Percentiles rank a stretch among this genome's conserved stretches.
These are phyloP conservation scores for Raffaelea ambrosiae DNA, from an alignment of 2,329 filamentous ascomycete species.

Conservation along the genomic window DNA sequence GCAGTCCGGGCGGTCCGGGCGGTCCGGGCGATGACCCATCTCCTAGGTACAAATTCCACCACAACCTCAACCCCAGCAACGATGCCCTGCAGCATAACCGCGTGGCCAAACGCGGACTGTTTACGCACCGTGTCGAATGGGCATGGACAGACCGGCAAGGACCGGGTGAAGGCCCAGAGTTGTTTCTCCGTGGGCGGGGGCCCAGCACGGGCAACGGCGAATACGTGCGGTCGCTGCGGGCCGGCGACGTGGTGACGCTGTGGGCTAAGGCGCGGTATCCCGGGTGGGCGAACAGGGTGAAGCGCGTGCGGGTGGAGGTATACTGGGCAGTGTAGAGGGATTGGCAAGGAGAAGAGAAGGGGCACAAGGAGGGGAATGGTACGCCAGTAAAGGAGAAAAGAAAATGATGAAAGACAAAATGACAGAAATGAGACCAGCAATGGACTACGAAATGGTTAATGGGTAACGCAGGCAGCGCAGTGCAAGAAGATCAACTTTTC, in stretches of 20 bases:
- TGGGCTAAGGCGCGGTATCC: constrained; percentile 52
- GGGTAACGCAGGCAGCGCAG: no score
- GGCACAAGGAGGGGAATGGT: background rate
- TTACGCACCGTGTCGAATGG: constrained; percentile 45
- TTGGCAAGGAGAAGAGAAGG: no score
- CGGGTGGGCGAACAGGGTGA: constrained; percentile 44
- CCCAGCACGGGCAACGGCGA: constrained; percentile 40
- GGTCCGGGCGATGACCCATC: no score
- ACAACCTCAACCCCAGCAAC: constrained; percentile 25
- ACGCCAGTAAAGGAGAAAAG: background rate
- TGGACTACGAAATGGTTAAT: no score
- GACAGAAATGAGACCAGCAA: no score
- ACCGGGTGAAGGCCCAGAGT: constrained; percentile 22
- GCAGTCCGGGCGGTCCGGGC: no score
- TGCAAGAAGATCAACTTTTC: no score
- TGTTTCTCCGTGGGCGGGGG: constrained; percentile 35
- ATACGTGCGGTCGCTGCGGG: constrained; percentile 45
- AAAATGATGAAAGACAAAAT: background rate
- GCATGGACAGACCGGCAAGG: constrained; percentile 38
- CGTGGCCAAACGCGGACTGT: constrained; percentile 22
- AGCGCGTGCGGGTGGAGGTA: constrained; percentile 43
- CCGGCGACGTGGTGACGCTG: constrained; percentile 54
- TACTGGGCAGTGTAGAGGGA: constrained; percentile 45
- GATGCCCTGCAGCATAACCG: constrained; percentile 40
- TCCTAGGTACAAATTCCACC: no score